Percentiles rank a stretch among this genome's conserved stretches.
Conservation (phyloP, 345 rosid genomes). For the Hypericum perforatum region DNA sequence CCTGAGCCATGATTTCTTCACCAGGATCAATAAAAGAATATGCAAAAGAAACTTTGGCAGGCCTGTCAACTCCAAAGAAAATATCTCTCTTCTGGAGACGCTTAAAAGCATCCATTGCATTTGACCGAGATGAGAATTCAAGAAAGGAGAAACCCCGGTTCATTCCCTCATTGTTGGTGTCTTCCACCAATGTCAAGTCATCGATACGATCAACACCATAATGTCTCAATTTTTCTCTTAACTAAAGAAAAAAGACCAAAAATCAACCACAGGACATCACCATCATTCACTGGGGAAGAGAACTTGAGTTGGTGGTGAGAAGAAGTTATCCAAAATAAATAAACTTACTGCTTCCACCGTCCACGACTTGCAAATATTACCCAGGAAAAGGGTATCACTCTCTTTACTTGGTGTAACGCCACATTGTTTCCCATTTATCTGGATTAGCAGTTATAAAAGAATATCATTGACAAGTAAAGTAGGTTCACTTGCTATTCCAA, state of each 20-base stretch:
- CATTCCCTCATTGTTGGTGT: conserved; percentile 71
- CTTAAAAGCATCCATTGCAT: conserved; percentile 91
- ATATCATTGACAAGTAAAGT: conserved; percentile 20
- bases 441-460: conserved; percentile 39
- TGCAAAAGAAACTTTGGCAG: conserved; percentile 94
- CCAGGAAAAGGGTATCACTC: conserved; percentile 89
- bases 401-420: conserved; percentile 95
- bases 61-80: conserved; percentile 87
- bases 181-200: conserved; percentile 88
- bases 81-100: conserved; percentile 87
- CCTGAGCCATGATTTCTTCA: conserved; percentile 98
- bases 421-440: conserved; percentile 96
- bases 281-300: conserved; percentile 9
- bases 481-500: conserved; percentile 21
- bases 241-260: conserved; percentile 39
- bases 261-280: conserved; percentile 12
- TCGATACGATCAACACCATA: conserved; percentile 85
- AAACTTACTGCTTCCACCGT: conserved; percentile 87
- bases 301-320: conserved; percentile 11
- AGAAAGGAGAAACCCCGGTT: conserved; percentile 96
- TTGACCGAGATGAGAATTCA: conserved; percentile 87
- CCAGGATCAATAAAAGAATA: conserved; percentile 92
- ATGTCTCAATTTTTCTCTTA: conserved; percentile 93
- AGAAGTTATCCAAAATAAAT: conserved; percentile 14
- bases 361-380: conserved; percentile 97